Evolutionary conservation across 2,329 filamentous ascomycete genomes (phyloP).

Genomic region (Rhinocladiella similis): DNA sequence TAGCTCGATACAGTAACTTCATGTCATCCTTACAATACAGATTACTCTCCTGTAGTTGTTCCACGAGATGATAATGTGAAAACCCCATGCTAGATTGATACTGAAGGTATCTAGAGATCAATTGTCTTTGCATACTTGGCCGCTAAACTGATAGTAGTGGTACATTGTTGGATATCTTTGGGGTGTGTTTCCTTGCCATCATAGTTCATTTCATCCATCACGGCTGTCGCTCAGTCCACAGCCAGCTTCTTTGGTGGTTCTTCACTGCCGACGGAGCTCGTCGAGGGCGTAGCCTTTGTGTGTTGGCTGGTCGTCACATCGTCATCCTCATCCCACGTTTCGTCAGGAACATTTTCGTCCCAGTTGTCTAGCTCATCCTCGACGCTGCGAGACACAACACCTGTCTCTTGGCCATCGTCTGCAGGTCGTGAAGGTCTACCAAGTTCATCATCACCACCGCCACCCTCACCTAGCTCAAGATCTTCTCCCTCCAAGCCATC

Average conservation of each 20-base stretch:
- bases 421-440: background rate
- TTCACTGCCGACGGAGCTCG: slow-evolving; percentile 29
- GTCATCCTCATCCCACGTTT: slow-evolving; percentile 62
- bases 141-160: slow-evolving; percentile 6
- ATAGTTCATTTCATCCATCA: background rate
- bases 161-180: slow-evolving; percentile 10
- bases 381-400: slow-evolving; percentile 45
- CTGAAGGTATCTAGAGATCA: background rate
- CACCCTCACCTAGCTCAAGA: slow-evolving; percentile 64
- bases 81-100: too few relatives aligned
- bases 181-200: background rate
- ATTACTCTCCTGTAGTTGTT: too few relatives aligned
- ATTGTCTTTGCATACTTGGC: background rate
- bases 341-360: slow-evolving; percentile 78
- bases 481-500: slow-evolving; percentile 55
- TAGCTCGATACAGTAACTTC: too few relatives aligned
- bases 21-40: too few relatives aligned
- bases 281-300: slow-evolving; percentile 31
- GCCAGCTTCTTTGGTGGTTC: slow-evolving; percentile 29
- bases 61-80: too few relatives aligned
- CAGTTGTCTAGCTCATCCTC: slow-evolving; percentile 89
- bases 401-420: slow-evolving; percentile 30
- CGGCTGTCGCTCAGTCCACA: slow-evolving; percentile 18
- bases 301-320: slow-evolving; percentile 32
- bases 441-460: slow-evolving; percentile 4